Evolutionary conservation across 2,329 filamentous ascomycete genomes (phyloP).

Genomic region (Fusarium avenaceum): DNA sequence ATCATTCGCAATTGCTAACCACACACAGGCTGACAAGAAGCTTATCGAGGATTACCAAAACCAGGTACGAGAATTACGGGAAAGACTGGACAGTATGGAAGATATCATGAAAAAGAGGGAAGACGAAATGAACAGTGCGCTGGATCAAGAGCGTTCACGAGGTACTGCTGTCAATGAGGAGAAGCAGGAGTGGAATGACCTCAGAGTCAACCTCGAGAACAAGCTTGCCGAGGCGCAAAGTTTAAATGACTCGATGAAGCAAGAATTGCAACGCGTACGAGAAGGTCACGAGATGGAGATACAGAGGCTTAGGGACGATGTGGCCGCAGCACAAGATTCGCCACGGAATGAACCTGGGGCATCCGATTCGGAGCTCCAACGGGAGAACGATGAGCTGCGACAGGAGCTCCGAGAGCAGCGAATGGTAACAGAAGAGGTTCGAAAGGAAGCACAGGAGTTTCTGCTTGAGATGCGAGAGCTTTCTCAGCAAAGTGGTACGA

Average conservation of each 20-base stretch:
- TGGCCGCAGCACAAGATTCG: slow-evolving; percentile 66
- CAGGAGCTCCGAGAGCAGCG: slow-evolving; percentile 79
- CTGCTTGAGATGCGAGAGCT: slow-evolving; percentile 90
- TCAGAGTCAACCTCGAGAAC: slow-evolving; percentile 76
- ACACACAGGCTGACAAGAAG: slow-evolving; percentile 73
- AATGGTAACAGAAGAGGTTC: slow-evolving; percentile 86
- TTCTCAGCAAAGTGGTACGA: slow-evolving; percentile 82
- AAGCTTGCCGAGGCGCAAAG: slow-evolving; percentile 81
- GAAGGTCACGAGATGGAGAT: slow-evolving; percentile 75
- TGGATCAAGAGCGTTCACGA: slow-evolving; percentile 70
- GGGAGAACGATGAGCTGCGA: slow-evolving; percentile 78
- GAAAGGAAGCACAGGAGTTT: slow-evolving; percentile 84
- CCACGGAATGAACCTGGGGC: slow-evolving; percentile 45
- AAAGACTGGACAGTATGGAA: slow-evolving; percentile 80
- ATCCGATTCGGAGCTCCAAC: slow-evolving; percentile 69
- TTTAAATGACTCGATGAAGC: slow-evolving; percentile 82
- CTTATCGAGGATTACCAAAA: slow-evolving; percentile 83
- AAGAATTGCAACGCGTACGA: slow-evolving; percentile 81
- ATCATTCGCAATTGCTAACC: slow-evolving; percentile 34
- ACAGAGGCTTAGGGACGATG: slow-evolving; percentile 72
- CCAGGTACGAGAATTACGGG: slow-evolving; percentile 80
- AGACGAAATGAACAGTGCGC: slow-evolving; percentile 67
- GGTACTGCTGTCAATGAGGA: slow-evolving; percentile 69
- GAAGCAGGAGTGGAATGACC: slow-evolving; percentile 77
- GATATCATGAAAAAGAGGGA: slow-evolving; percentile 77